A percentile compares a stretch with the other conserved stretches of the same genome.
Evolutionary conservation across 352 stramenopile species (phyloP).

Genomic region (Pseudoperonospora humuli): DNA sequence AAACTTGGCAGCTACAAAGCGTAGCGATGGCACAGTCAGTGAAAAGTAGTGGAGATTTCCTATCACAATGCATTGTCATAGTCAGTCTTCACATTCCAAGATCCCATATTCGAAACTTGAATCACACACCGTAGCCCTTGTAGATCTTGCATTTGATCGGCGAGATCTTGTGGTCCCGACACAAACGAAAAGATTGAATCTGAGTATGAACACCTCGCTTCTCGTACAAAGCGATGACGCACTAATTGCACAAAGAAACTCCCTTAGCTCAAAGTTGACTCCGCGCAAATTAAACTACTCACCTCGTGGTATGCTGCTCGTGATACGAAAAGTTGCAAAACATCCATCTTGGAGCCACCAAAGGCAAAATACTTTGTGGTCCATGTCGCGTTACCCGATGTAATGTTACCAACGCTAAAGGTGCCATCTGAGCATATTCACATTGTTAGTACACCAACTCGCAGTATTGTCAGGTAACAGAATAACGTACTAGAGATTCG

Average conservation of each 20-base stretch:
- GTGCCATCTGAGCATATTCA: slow-evolving; percentile 65
- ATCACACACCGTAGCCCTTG: slow-evolving; percentile 60
- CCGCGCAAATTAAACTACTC: no score
- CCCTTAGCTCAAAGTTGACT: no score
- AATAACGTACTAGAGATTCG: slow-evolving; percentile 78
- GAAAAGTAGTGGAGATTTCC: slow-evolving; percentile 53
- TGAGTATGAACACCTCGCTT: slow-evolving; percentile 74
- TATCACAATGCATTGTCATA: slow-evolving; percentile 4
- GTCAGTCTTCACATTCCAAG: no score
- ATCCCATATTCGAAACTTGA: no score
- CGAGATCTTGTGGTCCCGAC: slow-evolving; percentile 77
- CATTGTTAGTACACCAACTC: no score
- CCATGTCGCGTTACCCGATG: slow-evolving; percentile 66
- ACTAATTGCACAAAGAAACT: no score
- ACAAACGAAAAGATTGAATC: slow-evolving; percentile 80
- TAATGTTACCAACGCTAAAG: slow-evolving; percentile 79
- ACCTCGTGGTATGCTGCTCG: slow-evolving; percentile 77
- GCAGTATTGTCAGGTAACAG: no score
- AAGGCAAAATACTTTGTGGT: slow-evolving; percentile 78
- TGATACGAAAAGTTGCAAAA: slow-evolving; percentile 80
- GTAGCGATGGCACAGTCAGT: no score
- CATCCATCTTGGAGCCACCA: slow-evolving; percentile 70
- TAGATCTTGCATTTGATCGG: slow-evolving; percentile 86
- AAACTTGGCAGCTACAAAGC: no score
- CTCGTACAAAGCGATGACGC: slow-evolving; percentile 79